Conservation (phyloP, 352 stramenopile genomes). For the Pythium brachiatum region DNA sequence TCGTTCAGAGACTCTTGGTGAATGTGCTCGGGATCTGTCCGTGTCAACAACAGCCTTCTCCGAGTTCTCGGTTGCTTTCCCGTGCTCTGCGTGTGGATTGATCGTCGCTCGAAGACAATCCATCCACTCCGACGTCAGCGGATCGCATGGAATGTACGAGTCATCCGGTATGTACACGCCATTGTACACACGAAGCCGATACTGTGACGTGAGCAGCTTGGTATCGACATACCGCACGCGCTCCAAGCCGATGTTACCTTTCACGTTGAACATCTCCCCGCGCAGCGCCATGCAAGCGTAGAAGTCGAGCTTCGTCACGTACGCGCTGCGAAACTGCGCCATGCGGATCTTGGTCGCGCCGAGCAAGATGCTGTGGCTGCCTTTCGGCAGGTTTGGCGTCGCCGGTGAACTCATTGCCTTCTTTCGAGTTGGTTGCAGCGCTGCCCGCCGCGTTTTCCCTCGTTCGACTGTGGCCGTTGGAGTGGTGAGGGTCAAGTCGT, state of each 20-base stretch:
- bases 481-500: conserved; percentile 38
- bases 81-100: conserved; percentile 3
- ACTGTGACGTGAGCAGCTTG: conserved; percentile 58
- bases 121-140: conserved; percentile 79
- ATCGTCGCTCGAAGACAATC: conserved; percentile 56
- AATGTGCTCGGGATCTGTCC: not conserved
- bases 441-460: conserved; percentile 37
- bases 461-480: conserved; percentile 1
- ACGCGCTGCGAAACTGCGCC: conserved; percentile 79
- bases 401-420: not conserved
- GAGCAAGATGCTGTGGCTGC: conserved; percentile 48
- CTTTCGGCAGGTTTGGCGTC: not conserved
- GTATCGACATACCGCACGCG: conserved; percentile 71
- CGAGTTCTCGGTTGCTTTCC: not conserved
- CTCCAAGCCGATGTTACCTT: conserved; percentile 78
- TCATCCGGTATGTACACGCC: conserved; percentile 73
- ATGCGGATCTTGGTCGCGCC: conserved; percentile 76
- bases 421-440: conserved; percentile 30
- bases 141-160: conserved; percentile 57
- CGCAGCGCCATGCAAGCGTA: conserved; percentile 80
- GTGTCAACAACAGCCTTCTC: not conserved
- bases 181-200: conserved; percentile 61
- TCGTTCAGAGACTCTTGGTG: not conserved
- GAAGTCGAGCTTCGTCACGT: conserved; percentile 83
- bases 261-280: conserved; percentile 82